Evolutionary conservation across 768 basidiomycete species (phyloP).

Genomic region (Suillus bovinus): DNA sequence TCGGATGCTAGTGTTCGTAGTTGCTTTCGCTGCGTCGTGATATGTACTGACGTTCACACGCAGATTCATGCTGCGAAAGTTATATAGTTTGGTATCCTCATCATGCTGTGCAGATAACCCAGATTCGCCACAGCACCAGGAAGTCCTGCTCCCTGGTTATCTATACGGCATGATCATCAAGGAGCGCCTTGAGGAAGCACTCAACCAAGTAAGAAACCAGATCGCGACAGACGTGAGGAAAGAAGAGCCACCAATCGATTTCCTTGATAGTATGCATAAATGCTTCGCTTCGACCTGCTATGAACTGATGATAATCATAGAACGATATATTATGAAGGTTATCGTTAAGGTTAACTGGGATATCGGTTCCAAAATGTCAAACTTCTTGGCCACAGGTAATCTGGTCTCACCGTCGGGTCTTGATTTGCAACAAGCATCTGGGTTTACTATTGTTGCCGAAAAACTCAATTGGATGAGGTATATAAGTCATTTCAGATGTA

Average conservation of each 20-base stretch:
- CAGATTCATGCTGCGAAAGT: slow-evolving; percentile 97
- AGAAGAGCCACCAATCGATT: slow-evolving; percentile 76
- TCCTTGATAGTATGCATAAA: slow-evolving; percentile 72
- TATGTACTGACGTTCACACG: slow-evolving; percentile 11
- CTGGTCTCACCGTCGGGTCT: slow-evolving; percentile 92
- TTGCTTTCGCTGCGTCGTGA: background rate
- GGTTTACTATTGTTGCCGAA: slow-evolving; percentile 99
- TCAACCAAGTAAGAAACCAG: slow-evolving; percentile 69
- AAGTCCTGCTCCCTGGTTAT: slow-evolving; percentile 90
- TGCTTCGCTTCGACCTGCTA: slow-evolving; percentile 8
- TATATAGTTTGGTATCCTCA: slow-evolving; percentile 88
- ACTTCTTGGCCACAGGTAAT: slow-evolving; percentile 98
- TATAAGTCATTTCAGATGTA: slow-evolving; percentile 96
- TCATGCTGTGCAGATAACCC: slow-evolving; percentile 94
- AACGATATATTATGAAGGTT: slow-evolving; percentile 78
- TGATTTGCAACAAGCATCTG: slow-evolving; percentile 95
- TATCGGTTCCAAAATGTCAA: slow-evolving; percentile 84
- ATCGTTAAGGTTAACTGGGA: slow-evolving; percentile 84
- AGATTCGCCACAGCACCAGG: slow-evolving; percentile 98
- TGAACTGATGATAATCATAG: slow-evolving; percentile 38
- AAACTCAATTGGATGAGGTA: slow-evolving; percentile 99
- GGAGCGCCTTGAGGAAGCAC: slow-evolving; percentile 89
- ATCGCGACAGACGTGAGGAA: slow-evolving; percentile 76
- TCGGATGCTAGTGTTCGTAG: slow-evolving; percentile 83
- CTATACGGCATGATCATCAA: slow-evolving; percentile 98